phyloP scores from a whole-genome alignment of 495 filamentous ascomycete genomes.

The Pseudoneurospora amorphoporcata region DNA sequence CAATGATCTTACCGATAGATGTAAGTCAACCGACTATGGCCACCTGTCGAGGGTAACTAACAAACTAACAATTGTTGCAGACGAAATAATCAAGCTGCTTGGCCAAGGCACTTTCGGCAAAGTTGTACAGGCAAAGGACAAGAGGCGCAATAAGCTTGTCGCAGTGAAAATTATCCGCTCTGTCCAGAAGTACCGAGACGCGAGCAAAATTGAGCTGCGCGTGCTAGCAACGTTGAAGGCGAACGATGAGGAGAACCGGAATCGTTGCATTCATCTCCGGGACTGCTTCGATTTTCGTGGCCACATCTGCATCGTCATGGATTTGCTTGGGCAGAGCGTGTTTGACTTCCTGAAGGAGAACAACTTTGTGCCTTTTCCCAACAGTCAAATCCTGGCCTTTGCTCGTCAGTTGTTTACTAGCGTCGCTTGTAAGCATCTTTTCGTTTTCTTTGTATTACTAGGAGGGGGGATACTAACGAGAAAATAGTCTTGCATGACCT shows the following conservation, averaged over 20 bases:
- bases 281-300: slow-evolving; percentile 97
- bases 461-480: slow-evolving; percentile 17
- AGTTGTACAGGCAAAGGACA: slow-evolving; percentile 86
- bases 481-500: slow-evolving; percentile 82
- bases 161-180: slow-evolving; percentile 97
- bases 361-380: slow-evolving; percentile 92
- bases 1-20: slow-evolving; percentile 74
- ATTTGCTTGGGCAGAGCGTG: slow-evolving; percentile 89
- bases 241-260: slow-evolving; percentile 85
- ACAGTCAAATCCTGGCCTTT: slow-evolving; percentile 96
- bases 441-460: neutral
- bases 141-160: slow-evolving; percentile 60
- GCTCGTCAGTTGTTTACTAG: slow-evolving; percentile 94
- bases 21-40: slow-evolving; percentile 44
- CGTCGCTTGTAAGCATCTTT: slow-evolving; percentile 75
- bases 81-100: slow-evolving; percentile 76
- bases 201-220: slow-evolving; percentile 88
- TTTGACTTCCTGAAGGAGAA: slow-evolving; percentile 98
- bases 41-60: neutral
- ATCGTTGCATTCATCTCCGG: slow-evolving; percentile 92
- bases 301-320: slow-evolving; percentile 98
- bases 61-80: slow-evolving; percentile 33
- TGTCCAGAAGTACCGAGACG: slow-evolving; percentile 95
- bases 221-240: slow-evolving; percentile 82
- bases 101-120: slow-evolving; percentile 98